Percentiles rank a stretch among this genome's conserved stretches.
phyloP scores from a whole-genome alignment of 176 grass and related monocot species.

The Ampelocalamus luodianensis region DNA sequence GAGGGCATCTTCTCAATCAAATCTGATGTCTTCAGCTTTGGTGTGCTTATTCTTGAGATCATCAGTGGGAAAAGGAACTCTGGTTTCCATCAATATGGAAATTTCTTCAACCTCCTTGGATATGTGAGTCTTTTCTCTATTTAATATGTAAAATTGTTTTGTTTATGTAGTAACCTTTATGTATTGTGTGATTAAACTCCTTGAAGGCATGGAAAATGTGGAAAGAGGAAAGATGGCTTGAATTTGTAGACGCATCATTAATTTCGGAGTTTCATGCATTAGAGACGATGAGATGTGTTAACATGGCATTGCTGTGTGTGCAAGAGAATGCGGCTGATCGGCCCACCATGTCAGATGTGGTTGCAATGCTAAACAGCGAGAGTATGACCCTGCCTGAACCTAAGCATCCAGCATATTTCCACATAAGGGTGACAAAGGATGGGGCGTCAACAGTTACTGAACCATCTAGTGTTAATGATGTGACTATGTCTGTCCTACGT shows the following conservation, averaged over 20 bases:
- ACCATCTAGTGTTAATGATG: conserved; percentile 3
- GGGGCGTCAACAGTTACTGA: not conserved
- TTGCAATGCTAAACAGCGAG: conserved; percentile 17
- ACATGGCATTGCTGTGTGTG: conserved; percentile 3
- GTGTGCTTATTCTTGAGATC: conserved; percentile 36
- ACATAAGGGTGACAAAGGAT: not conserved
- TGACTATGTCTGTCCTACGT: not conserved
- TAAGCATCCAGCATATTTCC: not conserved
- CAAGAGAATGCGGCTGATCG: conserved; percentile 2
- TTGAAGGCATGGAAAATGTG: conserved; percentile 28
- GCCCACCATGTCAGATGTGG: conserved; percentile 8
- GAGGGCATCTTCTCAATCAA: conserved; percentile 29
- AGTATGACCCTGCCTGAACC: not conserved
- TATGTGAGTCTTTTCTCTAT: conserved; percentile 21
- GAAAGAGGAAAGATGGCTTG: conserved; percentile 15
- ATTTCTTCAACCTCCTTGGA: conserved; percentile 30
- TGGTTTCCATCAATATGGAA: not conserved
- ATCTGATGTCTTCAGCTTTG: conserved; percentile 47
- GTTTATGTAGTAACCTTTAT: not conserved
- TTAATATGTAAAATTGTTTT: not conserved
- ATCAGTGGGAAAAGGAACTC: conserved; percentile 32
- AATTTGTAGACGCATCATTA: not conserved
- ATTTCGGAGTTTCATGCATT: not conserved
- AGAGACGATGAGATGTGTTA: not conserved
- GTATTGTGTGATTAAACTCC: not conserved